Evolutionary conservation across 2,329 filamentous ascomycete genomes (phyloP), one percentile per base, ranked within the genome.

Genomic region (Aspergillus fumigatus): DNA sequence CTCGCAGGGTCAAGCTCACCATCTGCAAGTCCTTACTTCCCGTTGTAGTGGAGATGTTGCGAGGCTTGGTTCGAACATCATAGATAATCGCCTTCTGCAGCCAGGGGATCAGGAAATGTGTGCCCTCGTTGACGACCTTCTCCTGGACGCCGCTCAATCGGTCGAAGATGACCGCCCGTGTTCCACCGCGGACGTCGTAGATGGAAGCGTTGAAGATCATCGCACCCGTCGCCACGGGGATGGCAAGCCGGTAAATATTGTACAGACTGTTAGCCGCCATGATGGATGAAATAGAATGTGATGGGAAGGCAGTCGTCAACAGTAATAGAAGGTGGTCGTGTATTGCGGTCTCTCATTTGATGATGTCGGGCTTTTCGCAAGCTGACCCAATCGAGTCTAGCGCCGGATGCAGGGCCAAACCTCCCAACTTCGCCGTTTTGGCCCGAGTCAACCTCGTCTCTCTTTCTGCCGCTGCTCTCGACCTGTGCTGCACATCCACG

Each of bases 11-110:
- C 82, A 99, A 84, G 83, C 92, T 97, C 71, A 99, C 94, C 94
- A 99, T 99, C 82, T 99, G 94, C 82, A 99, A 78, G 80, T 99
- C 94, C 85, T 99, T 99, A 84, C 88, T 93, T 57, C 94, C 94
- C 11, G 94, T 99, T 25, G 94, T 99, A 27, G 94, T 99, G 65
- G 89, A 90, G 74, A 99, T 97, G 76, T 96, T 97, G 73, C 94
- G 85, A 60, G 94, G 94, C 84, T 96, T 95, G 56, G 95, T 99
- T 62, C 94, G 88, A 64, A 99, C 94, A 80, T 99, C 94, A 75
- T 96, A 99, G 74, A 96, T 82, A 79, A 99, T 92, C 68, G 88
- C 90, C 77, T 87, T 88, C 78, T 99, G 94, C 73, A 99, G 79
- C 94, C 94, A 99, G 7, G 94, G 94, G 40, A 99, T 77, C 54